These are phyloP conservation scores for Colletotrichum phormii DNA, from an alignment of 2,329 filamentous ascomycete species.

Conservation along the genomic window DNA sequence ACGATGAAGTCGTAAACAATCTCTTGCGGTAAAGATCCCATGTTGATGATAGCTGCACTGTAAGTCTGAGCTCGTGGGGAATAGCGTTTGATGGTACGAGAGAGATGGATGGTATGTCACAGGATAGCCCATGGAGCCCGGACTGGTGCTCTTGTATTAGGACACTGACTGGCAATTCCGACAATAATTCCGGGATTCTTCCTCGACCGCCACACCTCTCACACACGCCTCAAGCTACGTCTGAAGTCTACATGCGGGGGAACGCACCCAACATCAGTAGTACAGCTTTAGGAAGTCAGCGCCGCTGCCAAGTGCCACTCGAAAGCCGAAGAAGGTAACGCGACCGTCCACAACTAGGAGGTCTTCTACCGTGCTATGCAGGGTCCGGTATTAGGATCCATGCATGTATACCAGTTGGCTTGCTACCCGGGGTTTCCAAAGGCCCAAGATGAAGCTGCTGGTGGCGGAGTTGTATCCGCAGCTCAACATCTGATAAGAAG, in stretches of 20 bases:
- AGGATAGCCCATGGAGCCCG: background rate
- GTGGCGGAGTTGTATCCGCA: background rate
- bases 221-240: background rate
- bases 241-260: background rate
- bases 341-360: background rate
- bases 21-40: slow-evolving; percentile 23
- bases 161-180: background rate
- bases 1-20: slow-evolving; percentile 30
- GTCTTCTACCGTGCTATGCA: background rate
- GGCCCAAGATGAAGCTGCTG: slow-evolving; percentile 10
- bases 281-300: background rate
- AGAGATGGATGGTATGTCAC: background rate
- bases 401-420: background rate
- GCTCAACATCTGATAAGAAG: background rate
- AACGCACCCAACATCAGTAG: background rate
- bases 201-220: background rate
- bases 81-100: background rate
- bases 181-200: background rate
- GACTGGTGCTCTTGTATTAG: slow-evolving; percentile 21
- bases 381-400: background rate
- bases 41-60: background rate
- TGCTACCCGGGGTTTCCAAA: background rate
- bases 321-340: background rate
- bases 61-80: background rate
- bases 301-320: background rate